Evolutionary conservation across 768 basidiomycete genomes (phyloP).

Genomic region (Agaricus subrufescens): DNA sequence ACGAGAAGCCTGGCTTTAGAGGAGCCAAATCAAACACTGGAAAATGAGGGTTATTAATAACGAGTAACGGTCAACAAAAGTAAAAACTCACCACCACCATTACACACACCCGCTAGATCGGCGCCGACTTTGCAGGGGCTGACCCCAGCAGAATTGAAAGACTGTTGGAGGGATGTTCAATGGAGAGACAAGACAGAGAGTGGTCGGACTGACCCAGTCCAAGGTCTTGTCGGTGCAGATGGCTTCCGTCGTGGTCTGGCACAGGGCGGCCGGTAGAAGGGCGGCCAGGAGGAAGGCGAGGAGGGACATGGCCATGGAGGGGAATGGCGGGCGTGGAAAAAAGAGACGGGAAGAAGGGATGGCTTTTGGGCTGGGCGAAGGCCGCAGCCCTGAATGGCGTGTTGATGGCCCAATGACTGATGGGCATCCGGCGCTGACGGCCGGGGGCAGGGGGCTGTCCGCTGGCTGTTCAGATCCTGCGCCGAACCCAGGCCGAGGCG

Average conservation of each 20-base stretch:
- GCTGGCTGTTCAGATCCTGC: too few relatives aligned
- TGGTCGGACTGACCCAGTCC: background rate
- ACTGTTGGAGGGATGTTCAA: constrained; percentile 19
- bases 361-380: background rate
- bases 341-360: background rate
- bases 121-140: constrained; percentile 42
- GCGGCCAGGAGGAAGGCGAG: constrained; percentile 1
- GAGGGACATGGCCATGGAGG: constrained; percentile 1
- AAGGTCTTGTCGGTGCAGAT: background rate
- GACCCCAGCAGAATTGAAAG: constrained; percentile 32
- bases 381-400: too few relatives aligned
- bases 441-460: too few relatives aligned
- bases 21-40: constrained; percentile 30
- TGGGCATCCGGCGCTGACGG: too few relatives aligned
- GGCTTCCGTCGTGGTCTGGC: background rate
- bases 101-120: constrained; percentile 37
- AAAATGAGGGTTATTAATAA: constrained; percentile 1
- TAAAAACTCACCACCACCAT: constrained; percentile 26
- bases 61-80: background rate
- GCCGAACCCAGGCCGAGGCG: too few relatives aligned
- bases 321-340: background rate
- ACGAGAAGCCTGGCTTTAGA: constrained; percentile 23
- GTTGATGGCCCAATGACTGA: too few relatives aligned
- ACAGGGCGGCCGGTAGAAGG: background rate
- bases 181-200: background rate